A percentile compares a stretch with the other conserved stretches of the same genome.
These are phyloP conservation scores for Heliamphora ciliata DNA, from an alignment of 179 eudicot species.

Conservation along the genomic window DNA sequence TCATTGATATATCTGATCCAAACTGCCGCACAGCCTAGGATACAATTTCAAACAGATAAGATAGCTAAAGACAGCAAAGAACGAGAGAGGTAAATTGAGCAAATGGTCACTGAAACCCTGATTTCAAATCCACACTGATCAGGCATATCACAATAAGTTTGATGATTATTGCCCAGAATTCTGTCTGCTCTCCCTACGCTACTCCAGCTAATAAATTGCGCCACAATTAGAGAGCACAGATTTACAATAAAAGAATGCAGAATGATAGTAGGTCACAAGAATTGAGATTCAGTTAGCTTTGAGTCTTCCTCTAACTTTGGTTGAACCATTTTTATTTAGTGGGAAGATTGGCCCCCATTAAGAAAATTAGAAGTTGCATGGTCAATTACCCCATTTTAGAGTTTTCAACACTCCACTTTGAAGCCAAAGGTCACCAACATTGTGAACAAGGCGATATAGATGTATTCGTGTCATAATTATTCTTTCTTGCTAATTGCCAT, in stretches of 20 bases:
- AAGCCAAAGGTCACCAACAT: too few species aligned
- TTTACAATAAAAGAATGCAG: not conserved
- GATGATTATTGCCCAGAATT: not conserved
- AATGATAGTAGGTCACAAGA: not conserved
- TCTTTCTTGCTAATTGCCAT: too few species aligned
- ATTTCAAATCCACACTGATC: not conserved
- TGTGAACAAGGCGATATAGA: too few species aligned
- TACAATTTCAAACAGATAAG: constrained; percentile 12
- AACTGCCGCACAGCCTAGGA: constrained; percentile 61
- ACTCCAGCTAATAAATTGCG: not conserved
- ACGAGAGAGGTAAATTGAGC: not conserved
- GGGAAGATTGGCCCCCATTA: not conserved
- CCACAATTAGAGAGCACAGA: not conserved
- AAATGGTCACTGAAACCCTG: not conserved
- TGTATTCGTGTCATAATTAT: too few species aligned
- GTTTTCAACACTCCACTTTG: too few species aligned
- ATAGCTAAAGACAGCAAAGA: not conserved
- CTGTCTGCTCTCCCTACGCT: not conserved
- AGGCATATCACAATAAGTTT: not conserved
- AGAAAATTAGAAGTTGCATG: too few species aligned
- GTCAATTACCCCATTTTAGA: too few species aligned
- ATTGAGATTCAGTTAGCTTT: not conserved
- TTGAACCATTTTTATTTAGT: not conserved
- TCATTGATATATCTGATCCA: constrained; percentile 77
- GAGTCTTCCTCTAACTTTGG: not conserved